Evolutionary conservation across 176 grass and related monocot genomes (phyloP).

Genomic region (Aegilops sharonensis): DNA sequence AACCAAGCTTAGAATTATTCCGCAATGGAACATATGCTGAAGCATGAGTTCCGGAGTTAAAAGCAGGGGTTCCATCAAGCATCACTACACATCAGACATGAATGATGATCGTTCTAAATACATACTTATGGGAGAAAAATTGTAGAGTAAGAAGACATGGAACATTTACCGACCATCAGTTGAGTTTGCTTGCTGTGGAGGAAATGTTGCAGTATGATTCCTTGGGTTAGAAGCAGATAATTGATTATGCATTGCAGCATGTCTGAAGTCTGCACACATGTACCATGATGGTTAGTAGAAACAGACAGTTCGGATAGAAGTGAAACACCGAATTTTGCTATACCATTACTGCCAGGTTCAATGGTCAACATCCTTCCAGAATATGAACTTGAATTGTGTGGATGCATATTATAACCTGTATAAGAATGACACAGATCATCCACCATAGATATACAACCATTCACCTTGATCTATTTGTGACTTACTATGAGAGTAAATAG

Average conservation of each 20-base stretch:
- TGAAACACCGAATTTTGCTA: not conserved
- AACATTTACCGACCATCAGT: slow-evolving; percentile 3
- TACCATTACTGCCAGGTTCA: not conserved
- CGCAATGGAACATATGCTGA: not conserved
- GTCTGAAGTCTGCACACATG: not conserved
- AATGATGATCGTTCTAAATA: not conserved
- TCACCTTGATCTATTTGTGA: not conserved
- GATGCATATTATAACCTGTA: not conserved
- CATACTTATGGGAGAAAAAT: not conserved
- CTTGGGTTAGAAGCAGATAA: not conserved
- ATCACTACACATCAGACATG: not conserved
- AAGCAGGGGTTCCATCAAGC: not conserved
- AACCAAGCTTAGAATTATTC: not conserved
- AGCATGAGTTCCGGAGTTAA: not conserved
- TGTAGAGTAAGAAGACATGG: not conserved
- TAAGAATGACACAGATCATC: not conserved
- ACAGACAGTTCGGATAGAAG: not conserved
- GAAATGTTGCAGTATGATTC: not conserved
- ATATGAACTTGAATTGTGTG: slow-evolving; percentile 14
- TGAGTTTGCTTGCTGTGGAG: not conserved
- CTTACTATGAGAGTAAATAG: not conserved
- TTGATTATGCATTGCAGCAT: not conserved
- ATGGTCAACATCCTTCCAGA: slow-evolving; percentile 9
- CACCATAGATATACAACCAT: not conserved
- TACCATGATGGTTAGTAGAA: not conserved